These are phyloP conservation scores for Helotiales sp. DNA, from an alignment of 2,329 filamentous ascomycete genomes.

Conservation along the genomic window DNA sequence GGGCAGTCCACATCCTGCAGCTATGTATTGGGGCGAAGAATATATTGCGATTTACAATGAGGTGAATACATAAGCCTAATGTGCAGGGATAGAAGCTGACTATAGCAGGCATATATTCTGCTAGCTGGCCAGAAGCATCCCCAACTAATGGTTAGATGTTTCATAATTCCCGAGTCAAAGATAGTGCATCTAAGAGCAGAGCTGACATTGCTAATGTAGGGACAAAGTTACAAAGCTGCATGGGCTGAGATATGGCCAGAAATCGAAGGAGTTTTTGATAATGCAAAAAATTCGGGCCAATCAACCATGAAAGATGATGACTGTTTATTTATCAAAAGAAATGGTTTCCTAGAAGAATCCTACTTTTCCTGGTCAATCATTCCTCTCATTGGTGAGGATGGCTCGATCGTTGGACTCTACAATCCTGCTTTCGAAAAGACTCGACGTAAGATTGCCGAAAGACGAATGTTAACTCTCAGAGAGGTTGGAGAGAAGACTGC, in stretches of 20 bases:
- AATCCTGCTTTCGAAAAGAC: constrained; percentile 86
- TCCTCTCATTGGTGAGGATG: constrained; percentile 75
- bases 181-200: not conserved
- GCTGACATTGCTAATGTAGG: constrained; percentile 46
- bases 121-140: constrained; percentile 81
- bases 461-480: constrained; percentile 77
- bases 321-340: constrained; percentile 72
- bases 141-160: constrained; percentile 58
- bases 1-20: constrained; percentile 75
- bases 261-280: constrained; percentile 70
- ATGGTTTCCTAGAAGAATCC: constrained; percentile 75
- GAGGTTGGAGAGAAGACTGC: constrained; percentile 79
- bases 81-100: not conserved
- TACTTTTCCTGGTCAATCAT: constrained; percentile 86
- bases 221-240: constrained; percentile 65
- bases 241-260: constrained; percentile 79
- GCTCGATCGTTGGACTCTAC: constrained; percentile 75
- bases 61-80: constrained; percentile 1
- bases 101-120: constrained; percentile 59
- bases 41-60: constrained; percentile 74
- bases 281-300: constrained; percentile 71
- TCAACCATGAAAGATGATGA: constrained; percentile 87
- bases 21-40: constrained; percentile 80
- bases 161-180: not conserved
- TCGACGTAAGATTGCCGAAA: constrained; percentile 75